phyloP scores from a whole-genome alignment of 768 basidiomycete genomes.

The Trametes cingulata region DNA sequence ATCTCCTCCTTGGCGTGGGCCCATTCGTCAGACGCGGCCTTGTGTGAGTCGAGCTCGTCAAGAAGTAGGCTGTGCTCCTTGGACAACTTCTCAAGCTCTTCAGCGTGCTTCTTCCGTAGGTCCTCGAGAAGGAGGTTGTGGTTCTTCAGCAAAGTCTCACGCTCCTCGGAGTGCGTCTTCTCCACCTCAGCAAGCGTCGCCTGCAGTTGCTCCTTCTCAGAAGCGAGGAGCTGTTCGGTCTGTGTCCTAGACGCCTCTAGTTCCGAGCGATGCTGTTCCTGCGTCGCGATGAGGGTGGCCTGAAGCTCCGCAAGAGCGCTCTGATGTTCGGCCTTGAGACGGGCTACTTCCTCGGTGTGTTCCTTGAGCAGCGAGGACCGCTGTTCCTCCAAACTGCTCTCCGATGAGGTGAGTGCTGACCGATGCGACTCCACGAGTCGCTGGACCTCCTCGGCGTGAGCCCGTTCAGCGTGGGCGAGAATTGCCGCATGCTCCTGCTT shows the following conservation, averaged over 20 bases:
- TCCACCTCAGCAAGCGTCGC: constrained; percentile 46
- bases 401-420: constrained; percentile 34
- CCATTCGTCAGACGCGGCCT: constrained; percentile 47
- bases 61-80: constrained; percentile 39
- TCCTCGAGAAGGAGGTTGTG: constrained; percentile 33
- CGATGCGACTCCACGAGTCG: constrained; percentile 52
- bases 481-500: constrained; percentile 48
- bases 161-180: constrained; percentile 48
- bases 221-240: constrained; percentile 37
- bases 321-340: constrained; percentile 48
- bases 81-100: constrained; percentile 39
- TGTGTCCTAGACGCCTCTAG: constrained; percentile 39
- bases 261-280: constrained; percentile 33
- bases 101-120: constrained; percentile 21
- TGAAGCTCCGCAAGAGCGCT: constrained; percentile 32
- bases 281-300: constrained; percentile 28
- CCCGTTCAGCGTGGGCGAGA: constrained; percentile 53
- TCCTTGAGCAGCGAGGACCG: constrained; percentile 36
- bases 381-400: constrained; percentile 38
- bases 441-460: constrained; percentile 57
- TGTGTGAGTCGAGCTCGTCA: constrained; percentile 57
- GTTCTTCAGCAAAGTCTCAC: constrained; percentile 40
- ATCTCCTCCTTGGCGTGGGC: constrained; percentile 35
- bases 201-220: constrained; percentile 50
- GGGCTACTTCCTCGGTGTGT: constrained; percentile 42